Evolutionary conservation across 306 rosid genomes (phyloP).

Genomic region (Castanea mollissima): DNA sequence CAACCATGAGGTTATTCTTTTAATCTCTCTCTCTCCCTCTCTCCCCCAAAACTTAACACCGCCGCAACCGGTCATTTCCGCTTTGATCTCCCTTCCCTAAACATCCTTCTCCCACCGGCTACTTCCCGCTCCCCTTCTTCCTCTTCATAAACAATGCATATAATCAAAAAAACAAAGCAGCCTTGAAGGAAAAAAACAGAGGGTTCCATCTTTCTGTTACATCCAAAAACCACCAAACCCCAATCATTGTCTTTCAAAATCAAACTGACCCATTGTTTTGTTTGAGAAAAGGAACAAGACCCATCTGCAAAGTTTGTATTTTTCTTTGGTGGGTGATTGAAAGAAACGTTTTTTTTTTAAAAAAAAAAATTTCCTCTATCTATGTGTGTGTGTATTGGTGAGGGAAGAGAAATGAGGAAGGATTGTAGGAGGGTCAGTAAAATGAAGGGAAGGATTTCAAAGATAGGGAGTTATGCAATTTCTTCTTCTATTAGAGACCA

Average conservation of each 20-base stretch:
- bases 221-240: background rate
- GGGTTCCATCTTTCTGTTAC: background rate
- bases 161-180: background rate
- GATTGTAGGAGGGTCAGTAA: slow-evolving; percentile 35
- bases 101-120: background rate
- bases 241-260: background rate
- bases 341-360: background rate
- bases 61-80: background rate
- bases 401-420: slow-evolving; percentile 41
- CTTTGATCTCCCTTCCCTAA: background rate
- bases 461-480: slow-evolving; percentile 78
- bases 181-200: background rate
- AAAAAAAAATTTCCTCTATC: too few species aligned
- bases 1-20: slow-evolving; percentile 14
- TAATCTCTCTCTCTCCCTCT: background rate
- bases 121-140: background rate
- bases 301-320: background rate
- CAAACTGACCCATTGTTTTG: background rate
- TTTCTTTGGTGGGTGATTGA: slow-evolving; percentile 10
- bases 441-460: slow-evolving; percentile 70
- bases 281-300: background rate
- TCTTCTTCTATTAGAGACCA: slow-evolving; percentile 68
- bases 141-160: background rate
- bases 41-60: background rate
- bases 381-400: slow-evolving; percentile 20